These are phyloP conservation scores for Lasiosphaeriaceae sp. DNA, from an alignment of 495 filamentous ascomycete species.

Conservation along the genomic window DNA sequence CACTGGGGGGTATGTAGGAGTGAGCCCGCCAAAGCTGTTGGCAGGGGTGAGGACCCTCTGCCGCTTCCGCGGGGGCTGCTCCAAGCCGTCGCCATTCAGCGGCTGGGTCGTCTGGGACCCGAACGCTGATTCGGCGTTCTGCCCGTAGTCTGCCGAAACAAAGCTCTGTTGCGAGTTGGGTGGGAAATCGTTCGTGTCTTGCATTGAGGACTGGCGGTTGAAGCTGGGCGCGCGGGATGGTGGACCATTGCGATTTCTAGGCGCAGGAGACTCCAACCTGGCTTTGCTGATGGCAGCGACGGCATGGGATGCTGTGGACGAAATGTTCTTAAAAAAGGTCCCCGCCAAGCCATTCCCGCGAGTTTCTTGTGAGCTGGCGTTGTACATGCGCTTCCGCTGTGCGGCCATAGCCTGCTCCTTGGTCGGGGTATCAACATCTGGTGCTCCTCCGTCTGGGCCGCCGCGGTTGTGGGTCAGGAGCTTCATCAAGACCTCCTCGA, in stretches of 20 bases:
- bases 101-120: constrained; percentile 37
- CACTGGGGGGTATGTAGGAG: constrained; percentile 42
- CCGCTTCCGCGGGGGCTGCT: constrained; percentile 80
- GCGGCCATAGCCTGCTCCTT: constrained; percentile 99
- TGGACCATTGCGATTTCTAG: constrained; percentile 52
- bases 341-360: constrained; percentile 64
- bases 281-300: constrained; percentile 95
- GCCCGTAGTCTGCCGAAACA: constrained; percentile 37
- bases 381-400: constrained; percentile 87
- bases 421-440: constrained; percentile 82
- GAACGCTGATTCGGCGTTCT: constrained; percentile 44
- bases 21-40: constrained; percentile 44
- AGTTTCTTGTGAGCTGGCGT: constrained; percentile 60
- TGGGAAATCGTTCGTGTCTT: constrained; percentile 49
- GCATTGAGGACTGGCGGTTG: constrained; percentile 56
- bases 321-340: constrained; percentile 96
- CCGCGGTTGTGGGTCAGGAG: constrained; percentile 86
- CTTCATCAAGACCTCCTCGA: constrained; percentile 79
- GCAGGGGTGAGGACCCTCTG: constrained; percentile 43
- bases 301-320: constrained; percentile 83
- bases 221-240: constrained; percentile 49
- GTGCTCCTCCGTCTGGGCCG: constrained; percentile 65
- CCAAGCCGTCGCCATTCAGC: constrained; percentile 53
- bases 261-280: constrained; percentile 80
- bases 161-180: constrained; percentile 49